These are phyloP conservation scores for Penicillium alfredii DNA, from an alignment of 495 filamentous ascomycete species.

Conservation along the genomic window DNA sequence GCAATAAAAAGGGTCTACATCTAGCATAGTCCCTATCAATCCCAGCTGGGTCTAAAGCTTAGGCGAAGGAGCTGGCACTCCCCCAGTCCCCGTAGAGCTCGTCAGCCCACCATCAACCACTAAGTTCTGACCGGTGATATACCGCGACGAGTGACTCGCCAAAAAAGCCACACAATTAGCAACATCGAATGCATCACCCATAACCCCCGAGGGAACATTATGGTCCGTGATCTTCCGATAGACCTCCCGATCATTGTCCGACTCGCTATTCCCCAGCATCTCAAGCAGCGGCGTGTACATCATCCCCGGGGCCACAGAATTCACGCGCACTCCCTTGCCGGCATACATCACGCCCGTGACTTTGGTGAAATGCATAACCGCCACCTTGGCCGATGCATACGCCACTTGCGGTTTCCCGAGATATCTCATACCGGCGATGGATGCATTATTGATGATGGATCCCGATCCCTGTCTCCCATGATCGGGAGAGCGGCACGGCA, in stretches of 20 bases:
- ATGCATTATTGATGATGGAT: constrained; percentile 37
- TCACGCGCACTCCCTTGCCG: constrained; percentile 39
- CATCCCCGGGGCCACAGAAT: constrained; percentile 45
- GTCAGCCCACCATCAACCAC: constrained; percentile 12
- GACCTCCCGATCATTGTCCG: constrained; percentile 7
- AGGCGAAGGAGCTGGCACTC: too few relatives aligned
- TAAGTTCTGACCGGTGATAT: constrained; percentile 13
- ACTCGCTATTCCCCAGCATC: constrained; percentile 8
- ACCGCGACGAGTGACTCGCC: constrained; percentile 8
- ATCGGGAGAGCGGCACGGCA: constrained; percentile 36
- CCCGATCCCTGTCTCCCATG: constrained; percentile 42
- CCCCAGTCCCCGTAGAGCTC: constrained; percentile 20
- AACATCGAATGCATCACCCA: constrained; percentile 18
- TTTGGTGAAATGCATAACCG: constrained; percentile 41
- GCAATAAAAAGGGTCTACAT: too few relatives aligned
- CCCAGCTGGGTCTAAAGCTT: too few relatives aligned
- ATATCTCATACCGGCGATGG: constrained; percentile 41
- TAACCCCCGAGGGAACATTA: constrained; percentile 11
- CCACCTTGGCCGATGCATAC: constrained; percentile 44
- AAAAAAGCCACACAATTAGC: constrained; percentile 11
- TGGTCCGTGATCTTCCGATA: constrained; percentile 11
- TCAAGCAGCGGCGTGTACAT: constrained; percentile 37
- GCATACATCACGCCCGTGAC: constrained; percentile 45
- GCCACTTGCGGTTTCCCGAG: constrained; percentile 46
- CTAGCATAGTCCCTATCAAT: too few relatives aligned